phyloP scores from a whole-genome alignment of 331 rosid genomes.

The Quercus tomentella region DNA sequence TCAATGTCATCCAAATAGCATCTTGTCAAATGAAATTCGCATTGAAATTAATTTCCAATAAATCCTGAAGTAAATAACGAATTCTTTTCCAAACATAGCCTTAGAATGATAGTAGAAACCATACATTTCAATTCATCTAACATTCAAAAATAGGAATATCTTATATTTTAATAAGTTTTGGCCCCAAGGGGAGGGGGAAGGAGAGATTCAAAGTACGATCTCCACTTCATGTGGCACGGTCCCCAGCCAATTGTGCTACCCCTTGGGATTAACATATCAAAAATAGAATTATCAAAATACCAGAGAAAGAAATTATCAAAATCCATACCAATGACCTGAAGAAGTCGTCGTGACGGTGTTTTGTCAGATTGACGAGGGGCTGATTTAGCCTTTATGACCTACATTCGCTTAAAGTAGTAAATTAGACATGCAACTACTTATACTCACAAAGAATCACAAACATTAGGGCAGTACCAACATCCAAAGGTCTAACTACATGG shows the following conservation, averaged over 20 bases:
- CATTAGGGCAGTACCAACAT: slow-evolving; percentile 3
- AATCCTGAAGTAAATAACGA: neutral
- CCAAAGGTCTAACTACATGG: neutral
- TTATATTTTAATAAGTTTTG: too few species aligned
- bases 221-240: too few species aligned
- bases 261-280: neutral
- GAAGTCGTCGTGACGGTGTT: slow-evolving; percentile 59
- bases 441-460: slow-evolving; percentile 5
- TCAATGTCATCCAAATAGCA: neutral
- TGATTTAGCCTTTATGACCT: slow-evolving; percentile 70
- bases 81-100: neutral
- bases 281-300: slow-evolving; percentile 10
- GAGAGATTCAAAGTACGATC: too few species aligned
- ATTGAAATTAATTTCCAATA: neutral
- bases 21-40: neutral
- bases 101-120: neutral
- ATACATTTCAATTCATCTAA: neutral
- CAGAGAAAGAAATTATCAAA: slow-evolving; percentile 6
- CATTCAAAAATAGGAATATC: neutral
- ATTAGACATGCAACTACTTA: slow-evolving; percentile 19
- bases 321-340: slow-evolving; percentile 92
- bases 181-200: too few species aligned
- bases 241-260: too few species aligned
- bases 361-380: slow-evolving; percentile 64
- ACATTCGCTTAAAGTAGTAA: slow-evolving; percentile 20